Evolutionary conservation across 2,329 filamentous ascomycete species (phyloP), one percentile per base, ranked within the genome.

Genomic region (Claviceps quebecensis): DNA sequence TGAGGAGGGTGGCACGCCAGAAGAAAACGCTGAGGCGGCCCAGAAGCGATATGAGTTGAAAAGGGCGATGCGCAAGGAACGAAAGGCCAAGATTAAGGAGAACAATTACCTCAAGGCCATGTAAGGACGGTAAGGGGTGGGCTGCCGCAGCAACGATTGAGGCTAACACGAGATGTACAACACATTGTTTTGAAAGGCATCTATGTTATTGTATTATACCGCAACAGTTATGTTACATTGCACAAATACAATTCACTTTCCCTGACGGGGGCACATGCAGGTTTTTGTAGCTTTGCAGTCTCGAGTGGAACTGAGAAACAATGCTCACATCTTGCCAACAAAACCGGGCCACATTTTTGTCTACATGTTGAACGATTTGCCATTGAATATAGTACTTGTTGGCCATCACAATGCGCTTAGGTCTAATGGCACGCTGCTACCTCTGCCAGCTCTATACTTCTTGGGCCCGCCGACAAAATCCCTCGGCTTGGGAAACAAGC

Each of bases 371-470:
- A 9, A 34, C 39, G 8, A 45, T 45, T 45, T 34, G 19, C 34
- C 22, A 26, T 14, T 29, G 41, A 26, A 11, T 19, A 22, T 34
- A 19, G 41, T 44, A 23, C 22, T 39, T 17, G 19, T 19, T 37
- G 39, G 23, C 8, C 36, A 14, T 44, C 53, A 56, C 47, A 59
- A 54, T 34, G 76, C 72, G 57, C 73, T 80, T 63, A 98, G 68
- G 71, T 97, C 87, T 59, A 97, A 72, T 34, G 93, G 93, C 58
- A 97, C 90, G 72, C 87, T 96, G 69, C 89, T 96, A 36, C 89
- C 91, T 63, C 91, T 79, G 8, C 93, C 93, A 38, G 93, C 93
- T 56, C 91, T 77, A 67, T 97, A 98, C 64, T 80, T 81, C 65
- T 85, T 89, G 19, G 76, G 70, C 3, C 79, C 81, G n/a, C 84